phyloP scores from a whole-genome alignment of 306 rosid genomes.

The Cajanus cajan region DNA sequence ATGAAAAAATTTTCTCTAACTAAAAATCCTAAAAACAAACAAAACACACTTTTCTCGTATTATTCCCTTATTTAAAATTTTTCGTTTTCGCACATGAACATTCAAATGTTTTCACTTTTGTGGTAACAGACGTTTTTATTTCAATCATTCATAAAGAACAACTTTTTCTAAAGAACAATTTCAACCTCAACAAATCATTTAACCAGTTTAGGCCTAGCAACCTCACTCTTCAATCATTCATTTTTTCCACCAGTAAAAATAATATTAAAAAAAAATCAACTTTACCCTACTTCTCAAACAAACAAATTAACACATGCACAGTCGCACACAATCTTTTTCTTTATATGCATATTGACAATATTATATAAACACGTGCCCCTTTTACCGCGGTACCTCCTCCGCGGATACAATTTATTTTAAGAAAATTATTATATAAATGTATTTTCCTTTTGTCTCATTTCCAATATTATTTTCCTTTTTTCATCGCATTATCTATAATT shows the following conservation, averaged over 20 bases:
- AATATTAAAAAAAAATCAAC: background rate
- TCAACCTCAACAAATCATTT: background rate
- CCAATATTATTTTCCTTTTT: too few species aligned
- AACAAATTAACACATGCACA: background rate
- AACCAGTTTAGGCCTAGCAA: background rate
- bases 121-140: background rate
- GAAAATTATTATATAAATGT: too few species aligned
- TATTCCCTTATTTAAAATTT: background rate
- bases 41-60: background rate
- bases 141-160: background rate
- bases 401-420: background rate
- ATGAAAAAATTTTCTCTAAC: background rate
- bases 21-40: background rate
- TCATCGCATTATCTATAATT: too few species aligned
- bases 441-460: too few species aligned
- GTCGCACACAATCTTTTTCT: background rate
- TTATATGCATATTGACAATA: background rate
- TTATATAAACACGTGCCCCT: background rate
- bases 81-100: background rate
- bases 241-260: background rate
- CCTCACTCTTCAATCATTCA: background rate
- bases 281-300: background rate
- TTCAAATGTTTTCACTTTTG: background rate
- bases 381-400: background rate
- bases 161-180: background rate